Base-by-base conservation (phyloP, 495 filamentous ascomycete genomes). In the Platismatia glauca region DNA sequence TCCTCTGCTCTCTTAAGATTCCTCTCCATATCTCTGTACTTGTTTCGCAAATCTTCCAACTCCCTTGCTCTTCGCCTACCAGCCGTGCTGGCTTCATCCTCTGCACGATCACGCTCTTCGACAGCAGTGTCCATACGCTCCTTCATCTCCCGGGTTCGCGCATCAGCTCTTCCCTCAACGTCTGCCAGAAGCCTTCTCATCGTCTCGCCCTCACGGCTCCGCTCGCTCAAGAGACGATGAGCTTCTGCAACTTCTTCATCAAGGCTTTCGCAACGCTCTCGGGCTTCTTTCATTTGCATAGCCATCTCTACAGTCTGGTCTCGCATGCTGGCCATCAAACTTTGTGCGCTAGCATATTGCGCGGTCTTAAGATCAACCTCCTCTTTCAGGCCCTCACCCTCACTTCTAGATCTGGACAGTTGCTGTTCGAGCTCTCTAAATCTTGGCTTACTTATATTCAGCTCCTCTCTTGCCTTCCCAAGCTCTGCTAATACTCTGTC, bases 201-300 rank as follows among this genome's bases (percentile, higher is more conserved):
- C 3, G 90, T 97, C 73, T 98, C 93, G 4, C 85, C 90, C 74
- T 98, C 95, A 29, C 94, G 84, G n/a, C 89, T 93, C 22, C 95
- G 86, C 73, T 97, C 95, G 48, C 79, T 83, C n/a, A 98, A 81
- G 57, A 97, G 82, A 55, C 90, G 82, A 63, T 95, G 91, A 18
- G 89, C 85, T 69, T 98, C 95, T 22, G 84, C 84, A 11, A 97
- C 79, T 70, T 97, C 94, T 75, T 98, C 94, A 67, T 97, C 93
- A n/a, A 96, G 74, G 60, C 85, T 89, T 67, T 96, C 91, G 60
- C 83, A 86, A 64, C 90, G 87, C 43, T 85, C 84, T 57, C 87
- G 84, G 4, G 88, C 86, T 72, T 98, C 94, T 75, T 91, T 93
- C 81, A 96, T 87, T 74, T 96, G 95, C 75, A 89, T 87, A n/a